Base-by-base conservation (phyloP, 192 early-diverging fungal species). In the Mortierella claussenii region DNA sequence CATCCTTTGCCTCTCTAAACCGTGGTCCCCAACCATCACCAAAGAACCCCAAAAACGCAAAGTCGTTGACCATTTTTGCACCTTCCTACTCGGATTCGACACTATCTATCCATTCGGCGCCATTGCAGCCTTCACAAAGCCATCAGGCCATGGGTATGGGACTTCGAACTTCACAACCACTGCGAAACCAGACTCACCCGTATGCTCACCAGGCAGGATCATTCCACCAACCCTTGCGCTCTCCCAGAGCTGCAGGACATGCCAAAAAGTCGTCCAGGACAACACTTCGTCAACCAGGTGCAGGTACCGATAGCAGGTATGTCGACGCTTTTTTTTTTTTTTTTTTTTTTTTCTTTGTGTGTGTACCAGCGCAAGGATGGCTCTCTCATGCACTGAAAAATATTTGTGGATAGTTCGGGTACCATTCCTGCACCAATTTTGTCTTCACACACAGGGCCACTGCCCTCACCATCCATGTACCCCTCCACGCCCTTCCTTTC, bases 401-500 rank as follows among this genome's bases (percentile, higher is more conserved):
- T n/a, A n/a, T n/a, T n/a, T n/a, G n/a, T n/a, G n/a, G n/a, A n/a
- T n/a, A n/a, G n/a, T n/a, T n/a, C n/a, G n/a, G 80, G 59, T 21
- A 70, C 75, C 6, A 50, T 68, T 54, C 65, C 79, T 23, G 67
- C 65, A 21, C 80, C 68, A 24, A 67, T 78, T 48, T 26, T 79
- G 56, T 80, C 78, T 0, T 68, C 80, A 4, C 62, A 71, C 40
- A 76, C 73, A 37, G 73, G 73, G 40, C 73, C 73, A 15, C 49
- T 80, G 33, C 82, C 80, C 27, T 82, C 82, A 46, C 65, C 78
- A 68, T 90, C 80, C 36, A 78, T 67, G 65, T 91, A 63, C 80
- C 87, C 83, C 52, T 86, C 83, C 24, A 70, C 55, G 55, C 83
- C 67, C 7, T 80, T 75, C 65, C 64, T 69, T 4, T 78, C 78